Percentiles rank a stretch among this genome's conserved stretches.
These are phyloP conservation scores for Mycena chlorophos DNA, from an alignment of 768 basidiomycete species.

Conservation along the genomic window DNA sequence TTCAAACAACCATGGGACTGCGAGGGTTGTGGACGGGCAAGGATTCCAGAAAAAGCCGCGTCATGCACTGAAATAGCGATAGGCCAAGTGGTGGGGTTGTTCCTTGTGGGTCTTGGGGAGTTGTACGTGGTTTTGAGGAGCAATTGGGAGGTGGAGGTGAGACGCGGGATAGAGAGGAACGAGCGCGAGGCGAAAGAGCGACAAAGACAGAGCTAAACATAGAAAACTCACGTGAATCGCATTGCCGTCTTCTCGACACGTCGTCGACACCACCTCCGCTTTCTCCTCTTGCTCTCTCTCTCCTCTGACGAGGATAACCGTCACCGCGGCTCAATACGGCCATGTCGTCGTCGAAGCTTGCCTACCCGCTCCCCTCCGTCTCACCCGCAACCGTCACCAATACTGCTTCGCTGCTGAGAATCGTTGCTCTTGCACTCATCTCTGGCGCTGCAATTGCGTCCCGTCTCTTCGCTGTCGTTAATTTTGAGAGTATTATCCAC, in stretches of 20 bases:
- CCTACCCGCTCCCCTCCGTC: slow-evolving; percentile 71
- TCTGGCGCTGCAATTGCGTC: slow-evolving; percentile 94
- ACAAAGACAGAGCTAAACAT: neutral
- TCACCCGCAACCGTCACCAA: slow-evolving; percentile 77
- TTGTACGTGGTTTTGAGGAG: slow-evolving; percentile 61
- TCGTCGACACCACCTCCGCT: neutral
- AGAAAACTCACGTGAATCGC: neutral
- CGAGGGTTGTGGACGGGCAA: slow-evolving; percentile 80
- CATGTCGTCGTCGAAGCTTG: slow-evolving; percentile 59
- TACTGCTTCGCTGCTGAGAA: slow-evolving; percentile 86
- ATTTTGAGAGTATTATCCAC: slow-evolving; percentile 99
- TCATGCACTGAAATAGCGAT: neutral
- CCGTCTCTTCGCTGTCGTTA: slow-evolving; percentile 93
- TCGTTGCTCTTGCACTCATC: slow-evolving; percentile 86
- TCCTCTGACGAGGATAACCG: slow-evolving; percentile 1
- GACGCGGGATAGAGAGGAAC: slow-evolving; percentile 53
- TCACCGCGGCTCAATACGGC: slow-evolving; percentile 18
- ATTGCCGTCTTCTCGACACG: neutral
- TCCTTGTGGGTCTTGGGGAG: slow-evolving; percentile 69
- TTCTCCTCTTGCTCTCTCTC: too few relatives aligned
- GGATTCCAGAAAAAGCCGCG: slow-evolving; percentile 30
- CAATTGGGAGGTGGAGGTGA: slow-evolving; percentile 65
- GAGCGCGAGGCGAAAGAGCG: slow-evolving; percentile 43
- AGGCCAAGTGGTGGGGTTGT: slow-evolving; percentile 76
- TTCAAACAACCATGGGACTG: slow-evolving; percentile 51